Conservation (phyloP, 192 early-diverging fungal genomes). For the Haplosporangium gracile region DNA sequence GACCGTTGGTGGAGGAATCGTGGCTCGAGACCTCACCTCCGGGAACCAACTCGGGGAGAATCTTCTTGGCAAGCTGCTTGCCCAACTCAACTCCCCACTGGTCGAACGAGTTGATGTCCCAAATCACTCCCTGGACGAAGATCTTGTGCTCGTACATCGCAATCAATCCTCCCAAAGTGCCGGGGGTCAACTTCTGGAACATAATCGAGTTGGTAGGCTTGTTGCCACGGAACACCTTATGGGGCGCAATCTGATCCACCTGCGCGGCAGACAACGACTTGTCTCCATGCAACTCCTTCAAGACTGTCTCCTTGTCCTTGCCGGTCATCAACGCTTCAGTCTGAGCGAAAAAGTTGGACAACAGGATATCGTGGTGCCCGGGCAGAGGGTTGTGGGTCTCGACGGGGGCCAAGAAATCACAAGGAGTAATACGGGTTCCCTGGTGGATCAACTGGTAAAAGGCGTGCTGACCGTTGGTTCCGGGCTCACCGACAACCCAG, state of each 20-base stretch:
- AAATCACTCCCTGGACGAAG: slow-evolving; percentile 97
- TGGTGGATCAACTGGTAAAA: slow-evolving; percentile 99
- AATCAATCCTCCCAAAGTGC: slow-evolving; percentile 92
- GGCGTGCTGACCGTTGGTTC: slow-evolving; percentile 99
- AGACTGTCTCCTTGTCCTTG: slow-evolving; percentile 85
- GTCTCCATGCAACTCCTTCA: slow-evolving; percentile 82
- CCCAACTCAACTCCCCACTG: slow-evolving; percentile 98
- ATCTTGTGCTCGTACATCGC: slow-evolving; percentile 99
- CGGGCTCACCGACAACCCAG: slow-evolving; percentile 99
- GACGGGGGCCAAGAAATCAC: slow-evolving; percentile 96
- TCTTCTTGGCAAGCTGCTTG: slow-evolving; percentile 98
- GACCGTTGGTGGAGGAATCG: slow-evolving; percentile 95
- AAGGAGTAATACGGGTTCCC: slow-evolving; percentile 96
- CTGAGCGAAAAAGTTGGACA: slow-evolving; percentile 99
- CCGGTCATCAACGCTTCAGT: slow-evolving; percentile 98
- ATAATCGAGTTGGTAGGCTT: slow-evolving; percentile 97
- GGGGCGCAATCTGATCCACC: slow-evolving; percentile 81
- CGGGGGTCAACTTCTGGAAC: slow-evolving; percentile 93
- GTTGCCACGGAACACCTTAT: slow-evolving; percentile 99
- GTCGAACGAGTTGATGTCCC: slow-evolving; percentile 98
- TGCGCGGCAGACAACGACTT: slow-evolving; percentile 59
- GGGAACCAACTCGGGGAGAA: slow-evolving; percentile 85
- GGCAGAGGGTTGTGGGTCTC: slow-evolving; percentile 94
- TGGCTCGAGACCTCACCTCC: slow-evolving; percentile 74
- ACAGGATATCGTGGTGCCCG: slow-evolving; percentile 93